Conservation (phyloP, 345 rosid species). For the Pistacia atlantica region DNA sequence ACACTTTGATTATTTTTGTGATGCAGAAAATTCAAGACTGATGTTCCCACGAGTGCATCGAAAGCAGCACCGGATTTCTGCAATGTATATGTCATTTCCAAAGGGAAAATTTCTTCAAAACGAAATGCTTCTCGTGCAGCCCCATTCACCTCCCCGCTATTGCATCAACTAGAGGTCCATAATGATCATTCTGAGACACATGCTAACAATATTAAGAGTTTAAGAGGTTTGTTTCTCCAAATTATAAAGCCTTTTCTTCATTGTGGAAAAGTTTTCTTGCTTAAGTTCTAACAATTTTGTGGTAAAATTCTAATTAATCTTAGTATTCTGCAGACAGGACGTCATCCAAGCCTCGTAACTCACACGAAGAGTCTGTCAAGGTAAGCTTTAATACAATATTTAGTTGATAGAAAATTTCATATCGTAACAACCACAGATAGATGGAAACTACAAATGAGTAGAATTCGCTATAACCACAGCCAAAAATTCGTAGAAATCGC, state of each 20-base stretch:
- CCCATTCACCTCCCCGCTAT: constrained; percentile 66
- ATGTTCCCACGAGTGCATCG: constrained; percentile 54
- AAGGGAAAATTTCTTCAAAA: constrained; percentile 70
- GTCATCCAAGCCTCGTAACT: constrained; percentile 40
- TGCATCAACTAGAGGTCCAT: constrained; percentile 48
- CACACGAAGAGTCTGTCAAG: constrained; percentile 58
- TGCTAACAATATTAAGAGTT: constrained; percentile 33
- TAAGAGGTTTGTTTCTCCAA: constrained; percentile 47
- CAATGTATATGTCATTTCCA: constrained; percentile 69
- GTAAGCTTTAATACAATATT: constrained; percentile 36
- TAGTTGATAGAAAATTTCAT: background rate
- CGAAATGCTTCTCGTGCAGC: constrained; percentile 59
- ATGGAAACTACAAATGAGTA: too few relatives aligned
- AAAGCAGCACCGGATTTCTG: constrained; percentile 88
- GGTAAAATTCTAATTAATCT: background rate
- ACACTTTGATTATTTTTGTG: background rate
- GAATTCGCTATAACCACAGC: too few relatives aligned
- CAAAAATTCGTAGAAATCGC: too few relatives aligned
- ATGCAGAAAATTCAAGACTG: constrained; percentile 71
- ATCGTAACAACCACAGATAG: too few relatives aligned
- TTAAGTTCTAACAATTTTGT: background rate
- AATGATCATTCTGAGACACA: constrained; percentile 29
- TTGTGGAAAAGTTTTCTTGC: background rate
- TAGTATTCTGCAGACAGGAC: constrained; percentile 43
- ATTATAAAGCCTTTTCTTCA: background rate